Conservation (phyloP, 1,284 basidiomycete species). For the Ganoderma leucocontextum region DNA sequence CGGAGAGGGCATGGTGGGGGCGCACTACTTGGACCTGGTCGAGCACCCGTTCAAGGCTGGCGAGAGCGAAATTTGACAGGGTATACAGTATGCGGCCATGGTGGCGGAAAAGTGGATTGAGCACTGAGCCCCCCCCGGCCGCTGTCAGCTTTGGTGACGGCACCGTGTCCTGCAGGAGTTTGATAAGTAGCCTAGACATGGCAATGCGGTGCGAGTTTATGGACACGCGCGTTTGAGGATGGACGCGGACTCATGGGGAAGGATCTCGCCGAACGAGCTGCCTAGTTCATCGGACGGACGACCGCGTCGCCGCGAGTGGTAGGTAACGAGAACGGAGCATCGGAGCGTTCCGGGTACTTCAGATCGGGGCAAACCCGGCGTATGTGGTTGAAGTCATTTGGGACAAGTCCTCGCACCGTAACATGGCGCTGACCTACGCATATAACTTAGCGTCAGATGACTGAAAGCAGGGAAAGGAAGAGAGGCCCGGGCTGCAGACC, state of each 20-base stretch:
- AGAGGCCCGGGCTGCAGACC: background rate
- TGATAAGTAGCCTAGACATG: background rate
- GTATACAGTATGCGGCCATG: background rate
- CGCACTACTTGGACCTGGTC: background rate
- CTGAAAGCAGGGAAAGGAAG: background rate
- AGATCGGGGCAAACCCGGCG: background rate
- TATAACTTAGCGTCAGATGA: background rate
- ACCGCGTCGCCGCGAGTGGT: background rate
- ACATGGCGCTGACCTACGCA: background rate
- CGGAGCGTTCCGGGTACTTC: background rate
- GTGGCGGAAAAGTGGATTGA: background rate
- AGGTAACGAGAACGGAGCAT: background rate
- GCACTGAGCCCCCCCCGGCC: no score
- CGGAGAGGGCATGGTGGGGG: background rate
- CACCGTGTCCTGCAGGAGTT: background rate
- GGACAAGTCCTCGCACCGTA: background rate
- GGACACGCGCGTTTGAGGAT: background rate
- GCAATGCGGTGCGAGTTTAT: background rate
- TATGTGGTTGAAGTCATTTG: background rate
- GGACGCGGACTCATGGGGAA: background rate
- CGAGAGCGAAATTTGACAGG: conserved; percentile 10
- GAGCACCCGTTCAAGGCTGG: conserved; percentile 10
- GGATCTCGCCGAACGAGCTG: background rate
- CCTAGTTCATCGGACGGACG: background rate
- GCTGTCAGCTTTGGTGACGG: background rate